Base-by-base conservation (phyloP, 768 basidiomycete species). In the Lactarius psammicola region DNA sequence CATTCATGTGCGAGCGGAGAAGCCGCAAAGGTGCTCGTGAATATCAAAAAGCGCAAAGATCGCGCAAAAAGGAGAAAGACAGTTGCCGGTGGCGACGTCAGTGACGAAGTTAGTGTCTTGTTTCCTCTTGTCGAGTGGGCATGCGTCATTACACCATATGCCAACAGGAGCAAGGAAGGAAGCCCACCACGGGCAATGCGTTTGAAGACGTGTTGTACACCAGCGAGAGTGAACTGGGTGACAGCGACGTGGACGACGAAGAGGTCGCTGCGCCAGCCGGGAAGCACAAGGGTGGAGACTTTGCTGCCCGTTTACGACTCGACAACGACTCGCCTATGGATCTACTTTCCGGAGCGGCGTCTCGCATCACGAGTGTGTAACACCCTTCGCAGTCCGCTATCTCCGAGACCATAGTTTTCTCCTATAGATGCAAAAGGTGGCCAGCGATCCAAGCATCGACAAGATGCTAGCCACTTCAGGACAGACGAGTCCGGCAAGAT, bases 161-260 rank as follows among this genome's bases (percentile, higher is more conserved):
- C 34, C 64, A 68, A 15, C 78, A 78, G 56, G 77, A 18, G 8
- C 76, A 33, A 72, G 73, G 20, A 86, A 86, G 73, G 80, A 80
- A 20, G 80, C 80, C 6, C 10, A 62, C 85, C 9, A 75, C 75
- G 40, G 92, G 94, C 18, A 90, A 95, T 74, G 95, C 95, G 0
- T 99, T 98, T 69, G 95, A 99, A 74, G 95, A 99, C 73, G 93
- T 98, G 0, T 80, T 99, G 31, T 98, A 98, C 74, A 95, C 95
- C 49, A 96, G 94, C 73, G 97, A 98, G 73, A 94, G 92, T 70
- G 95, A 98, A 72, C 76, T 89, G 36, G 89, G 87, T 2, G 87
- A 88, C 68, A 85, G 84, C 67, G 88, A 89, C 49, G 84, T 85
- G 53, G 87, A 90, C 61, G 81, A 78, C 34, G 67, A 73, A 13